Evolutionary conservation across 805 yeast genomes (phyloP).

Genomic region (Wickerhamiella azymoides): DNA sequence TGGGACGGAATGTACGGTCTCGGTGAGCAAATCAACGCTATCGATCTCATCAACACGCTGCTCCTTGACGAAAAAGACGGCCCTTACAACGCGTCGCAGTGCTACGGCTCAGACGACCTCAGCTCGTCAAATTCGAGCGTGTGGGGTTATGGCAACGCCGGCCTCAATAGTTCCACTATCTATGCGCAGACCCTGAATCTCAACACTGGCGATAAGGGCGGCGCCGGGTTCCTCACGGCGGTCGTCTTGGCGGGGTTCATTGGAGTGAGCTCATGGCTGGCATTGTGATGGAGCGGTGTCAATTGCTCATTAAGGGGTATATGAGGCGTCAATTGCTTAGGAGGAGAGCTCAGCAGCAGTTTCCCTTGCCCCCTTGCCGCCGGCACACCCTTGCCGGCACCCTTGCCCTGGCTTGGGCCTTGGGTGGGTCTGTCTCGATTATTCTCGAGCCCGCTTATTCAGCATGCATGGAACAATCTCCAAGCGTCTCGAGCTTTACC

Average conservation of each 20-base stretch:
- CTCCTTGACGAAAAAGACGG: constrained; percentile 13
- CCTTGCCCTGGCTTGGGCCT: too few species aligned
- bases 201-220: constrained; percentile 50
- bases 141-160: constrained; percentile 22
- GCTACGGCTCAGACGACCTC: constrained; percentile 6
- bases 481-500: neutral
- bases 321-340: too few species aligned
- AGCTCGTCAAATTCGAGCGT: constrained; percentile 11
- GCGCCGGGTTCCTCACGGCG: constrained; percentile 78
- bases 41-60: constrained; percentile 39
- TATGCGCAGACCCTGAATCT: constrained; percentile 14
- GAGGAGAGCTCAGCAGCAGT: too few species aligned
- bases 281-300: too few species aligned
- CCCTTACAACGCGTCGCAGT: constrained; percentile 18
- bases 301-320: too few species aligned
- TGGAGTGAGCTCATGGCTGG: constrained; percentile 50
- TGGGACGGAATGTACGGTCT: constrained; percentile 71
- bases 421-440: neutral
- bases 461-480: constrained; percentile 6
- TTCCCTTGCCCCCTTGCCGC: too few species aligned
- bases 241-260: constrained; percentile 43
- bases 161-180: constrained; percentile 15
- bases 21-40: constrained; percentile 83
- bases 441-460: neutral
- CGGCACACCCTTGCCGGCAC: too few species aligned